phyloP scores from a whole-genome alignment of 106 monocot genomes.

The Dendrobium nobile region DNA sequence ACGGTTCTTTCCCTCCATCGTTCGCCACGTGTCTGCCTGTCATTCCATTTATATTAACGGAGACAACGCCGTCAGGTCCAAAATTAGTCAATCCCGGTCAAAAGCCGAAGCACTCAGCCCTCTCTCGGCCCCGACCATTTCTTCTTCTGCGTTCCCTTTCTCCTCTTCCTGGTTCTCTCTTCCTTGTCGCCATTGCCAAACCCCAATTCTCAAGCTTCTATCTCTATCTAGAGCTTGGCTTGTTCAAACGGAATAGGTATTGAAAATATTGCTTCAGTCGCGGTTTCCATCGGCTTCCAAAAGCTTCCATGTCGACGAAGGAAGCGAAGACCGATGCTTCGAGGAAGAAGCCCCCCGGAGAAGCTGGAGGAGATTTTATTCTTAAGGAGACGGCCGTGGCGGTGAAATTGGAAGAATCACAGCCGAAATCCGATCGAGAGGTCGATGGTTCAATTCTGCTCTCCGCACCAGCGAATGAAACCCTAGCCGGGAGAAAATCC shows the following conservation, averaged over 20 bases:
- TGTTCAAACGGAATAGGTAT: neutral
- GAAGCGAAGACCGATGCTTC: conserved; percentile 1
- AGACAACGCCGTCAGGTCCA: neutral
- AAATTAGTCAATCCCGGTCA: neutral
- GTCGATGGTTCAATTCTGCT: neutral
- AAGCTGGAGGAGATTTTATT: neutral
- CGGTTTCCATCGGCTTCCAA: neutral
- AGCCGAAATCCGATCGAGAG: neutral
- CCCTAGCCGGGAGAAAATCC: neutral
- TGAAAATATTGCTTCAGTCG: neutral
- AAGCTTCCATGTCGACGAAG: conserved; percentile 2
- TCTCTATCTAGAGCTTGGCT: neutral
- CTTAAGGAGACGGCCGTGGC: neutral
- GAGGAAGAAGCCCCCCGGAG: neutral
- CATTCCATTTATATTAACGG: neutral
- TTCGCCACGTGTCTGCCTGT: neutral
- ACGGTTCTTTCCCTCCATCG: neutral
- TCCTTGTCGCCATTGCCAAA: neutral
- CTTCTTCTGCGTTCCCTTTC: neutral
- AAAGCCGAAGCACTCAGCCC: neutral
- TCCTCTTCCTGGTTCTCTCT: neutral
- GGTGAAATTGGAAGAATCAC: neutral
- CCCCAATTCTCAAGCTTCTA: neutral
- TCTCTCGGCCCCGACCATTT: neutral
- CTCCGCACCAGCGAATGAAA: neutral